Evolutionary conservation across 139 green algal genomes (phyloP).

Genomic region (Chlorella sp.): DNA sequence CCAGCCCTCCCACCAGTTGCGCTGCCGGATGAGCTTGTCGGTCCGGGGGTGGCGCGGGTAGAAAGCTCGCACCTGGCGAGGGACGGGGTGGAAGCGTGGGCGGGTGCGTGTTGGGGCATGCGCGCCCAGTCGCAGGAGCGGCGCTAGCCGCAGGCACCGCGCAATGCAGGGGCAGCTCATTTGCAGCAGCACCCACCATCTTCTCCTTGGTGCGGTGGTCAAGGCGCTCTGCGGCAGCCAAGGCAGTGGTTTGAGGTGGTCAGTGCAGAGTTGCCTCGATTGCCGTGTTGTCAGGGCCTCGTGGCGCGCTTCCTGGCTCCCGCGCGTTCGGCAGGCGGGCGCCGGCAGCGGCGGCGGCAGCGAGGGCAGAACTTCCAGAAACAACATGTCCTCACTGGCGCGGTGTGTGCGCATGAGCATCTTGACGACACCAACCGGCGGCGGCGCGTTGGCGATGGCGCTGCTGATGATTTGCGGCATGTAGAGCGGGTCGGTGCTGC

Average conservation of each 20-base stretch:
- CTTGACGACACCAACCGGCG: conserved; percentile 37
- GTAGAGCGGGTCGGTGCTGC: conserved; percentile 38
- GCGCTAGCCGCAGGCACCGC: background rate
- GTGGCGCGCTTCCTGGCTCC: background rate
- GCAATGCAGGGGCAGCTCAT: no score
- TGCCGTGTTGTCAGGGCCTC: no score
- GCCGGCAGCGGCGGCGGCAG: background rate
- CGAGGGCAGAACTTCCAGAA: background rate
- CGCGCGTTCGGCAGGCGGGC: background rate
- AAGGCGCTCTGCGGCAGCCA: conserved; percentile 21
- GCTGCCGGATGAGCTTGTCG: conserved; percentile 39
- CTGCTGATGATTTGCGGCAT: conserved; percentile 57
- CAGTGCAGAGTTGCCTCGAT: background rate
- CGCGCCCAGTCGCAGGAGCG: background rate
- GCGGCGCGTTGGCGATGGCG: conserved; percentile 59
- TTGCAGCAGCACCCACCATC: no score
- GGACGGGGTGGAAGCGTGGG: background rate
- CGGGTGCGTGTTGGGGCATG: background rate
- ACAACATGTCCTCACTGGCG: background rate
- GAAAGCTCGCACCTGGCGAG: conserved; percentile 21
- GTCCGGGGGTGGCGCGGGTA: conserved; percentile 11
- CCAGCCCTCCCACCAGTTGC: conserved; percentile 54
- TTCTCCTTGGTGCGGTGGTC: conserved; percentile 31
- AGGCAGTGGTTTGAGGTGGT: conserved; percentile 18
- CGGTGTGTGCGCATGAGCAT: conserved; percentile 49